Conservation (phyloP, 2,329 filamentous ascomycete species). For the Colletotrichum endophyticum region DNA sequence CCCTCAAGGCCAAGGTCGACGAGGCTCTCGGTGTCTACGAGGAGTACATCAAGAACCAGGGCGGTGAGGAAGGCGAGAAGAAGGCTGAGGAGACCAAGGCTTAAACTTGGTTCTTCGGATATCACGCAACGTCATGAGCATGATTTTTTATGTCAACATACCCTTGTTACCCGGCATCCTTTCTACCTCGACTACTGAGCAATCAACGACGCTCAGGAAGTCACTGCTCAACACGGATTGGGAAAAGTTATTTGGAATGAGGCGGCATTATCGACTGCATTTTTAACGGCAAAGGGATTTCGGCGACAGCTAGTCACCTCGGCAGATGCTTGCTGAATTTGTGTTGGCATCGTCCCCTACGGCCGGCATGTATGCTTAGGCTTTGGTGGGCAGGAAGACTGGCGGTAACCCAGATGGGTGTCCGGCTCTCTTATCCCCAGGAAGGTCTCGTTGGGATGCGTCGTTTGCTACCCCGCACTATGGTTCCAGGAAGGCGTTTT, state of each 20-base stretch:
- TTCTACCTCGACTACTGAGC: constrained; percentile 15
- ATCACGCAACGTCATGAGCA: constrained; percentile 19
- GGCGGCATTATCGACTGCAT: constrained; percentile 23
- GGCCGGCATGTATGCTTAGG: constrained; percentile 20
- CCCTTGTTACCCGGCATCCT: constrained; percentile 23
- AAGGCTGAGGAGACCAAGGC: constrained; percentile 51
- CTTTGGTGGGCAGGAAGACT: constrained; percentile 42
- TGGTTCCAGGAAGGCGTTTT: constrained; percentile 42
- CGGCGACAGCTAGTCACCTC: constrained; percentile 10
- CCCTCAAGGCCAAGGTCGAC: constrained; percentile 93
- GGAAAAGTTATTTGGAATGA: constrained; percentile 23
- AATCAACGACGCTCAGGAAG: constrained; percentile 13
- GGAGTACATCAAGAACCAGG: constrained; percentile 94
- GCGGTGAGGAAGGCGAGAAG: constrained; percentile 55
- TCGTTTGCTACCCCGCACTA: constrained; percentile 18
- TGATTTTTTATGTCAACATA: constrained; percentile 25
- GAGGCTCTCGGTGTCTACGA: constrained; percentile 98
- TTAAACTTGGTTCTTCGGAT: constrained; percentile 27
- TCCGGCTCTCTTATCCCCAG: constrained; percentile 24
- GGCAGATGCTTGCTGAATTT: not conserved
- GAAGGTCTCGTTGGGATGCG: constrained; percentile 15
- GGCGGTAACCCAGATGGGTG: constrained; percentile 40
- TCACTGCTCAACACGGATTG: constrained; percentile 22
- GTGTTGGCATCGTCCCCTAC: not conserved
- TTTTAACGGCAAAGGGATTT: constrained; percentile 19